Conservation (phyloP, 805 yeast genomes). For the Starmerella roubikii region DNA sequence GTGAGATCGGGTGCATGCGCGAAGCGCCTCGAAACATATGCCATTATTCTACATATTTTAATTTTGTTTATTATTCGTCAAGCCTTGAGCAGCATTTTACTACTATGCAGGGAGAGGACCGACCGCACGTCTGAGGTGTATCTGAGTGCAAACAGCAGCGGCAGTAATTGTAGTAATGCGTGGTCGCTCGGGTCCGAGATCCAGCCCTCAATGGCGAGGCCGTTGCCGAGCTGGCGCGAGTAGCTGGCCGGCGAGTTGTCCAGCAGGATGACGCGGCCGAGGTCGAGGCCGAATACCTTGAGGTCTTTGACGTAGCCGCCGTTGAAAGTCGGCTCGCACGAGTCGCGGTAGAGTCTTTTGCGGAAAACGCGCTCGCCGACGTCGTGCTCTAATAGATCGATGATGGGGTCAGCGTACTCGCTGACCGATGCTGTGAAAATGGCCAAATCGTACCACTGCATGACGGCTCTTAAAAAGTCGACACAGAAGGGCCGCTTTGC, state of each 20-base stretch:
- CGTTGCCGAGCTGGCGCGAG: constrained; percentile 71
- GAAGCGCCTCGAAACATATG: too few species aligned
- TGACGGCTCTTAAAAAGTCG: constrained; percentile 60
- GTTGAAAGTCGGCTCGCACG: constrained; percentile 60
- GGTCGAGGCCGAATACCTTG: constrained; percentile 38
- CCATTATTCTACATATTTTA: too few species aligned
- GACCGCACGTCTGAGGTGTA: constrained; percentile 74
- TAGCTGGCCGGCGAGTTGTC: constrained; percentile 92
- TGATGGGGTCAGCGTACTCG: constrained; percentile 94
- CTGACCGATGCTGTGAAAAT: constrained; percentile 89
- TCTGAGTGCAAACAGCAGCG: constrained; percentile 62
- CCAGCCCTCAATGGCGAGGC: constrained; percentile 94
- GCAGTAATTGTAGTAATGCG: constrained; percentile 67
- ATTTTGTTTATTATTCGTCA: neutral
- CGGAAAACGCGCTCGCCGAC: constrained; percentile 28
- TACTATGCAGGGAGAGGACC: constrained; percentile 44
- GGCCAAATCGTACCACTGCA: constrained; percentile 77
- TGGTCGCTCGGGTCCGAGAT: constrained; percentile 88
- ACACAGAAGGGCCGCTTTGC: constrained; percentile 89
- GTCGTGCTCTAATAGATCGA: constrained; percentile 76
- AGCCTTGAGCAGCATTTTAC: too few species aligned
- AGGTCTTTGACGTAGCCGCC: constrained; percentile 58
- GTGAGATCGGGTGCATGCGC: too few species aligned
- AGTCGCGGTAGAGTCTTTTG: constrained; percentile 58
- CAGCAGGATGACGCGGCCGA: constrained; percentile 57